Conservation (phyloP, 176 grass and related monocot genomes). For the Coix lacrymajobi region DNA sequence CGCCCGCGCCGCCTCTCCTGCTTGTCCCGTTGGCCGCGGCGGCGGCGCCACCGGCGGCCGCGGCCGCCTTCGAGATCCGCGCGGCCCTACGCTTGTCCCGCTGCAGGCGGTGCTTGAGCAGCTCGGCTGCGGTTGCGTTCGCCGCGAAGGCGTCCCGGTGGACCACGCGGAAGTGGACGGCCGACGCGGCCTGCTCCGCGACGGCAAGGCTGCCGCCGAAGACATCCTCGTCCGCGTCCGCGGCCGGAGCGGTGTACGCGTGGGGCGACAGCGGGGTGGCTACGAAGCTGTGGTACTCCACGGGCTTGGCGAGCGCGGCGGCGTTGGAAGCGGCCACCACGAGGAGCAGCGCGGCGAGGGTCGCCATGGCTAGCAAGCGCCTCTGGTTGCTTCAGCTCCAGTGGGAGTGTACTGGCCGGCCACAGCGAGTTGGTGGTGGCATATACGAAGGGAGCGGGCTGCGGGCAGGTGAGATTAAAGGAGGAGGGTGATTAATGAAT, state of each 20-base stretch:
- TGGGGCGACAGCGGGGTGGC: conserved; percentile 40
- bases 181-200: not conserved
- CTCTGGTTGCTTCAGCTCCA: not conserved
- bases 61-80: conserved; percentile 13
- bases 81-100: conserved; percentile 31
- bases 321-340: conserved; percentile 13
- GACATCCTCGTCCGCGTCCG: not conserved
- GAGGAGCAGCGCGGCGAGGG: conserved; percentile 23
- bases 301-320: not conserved
- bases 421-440: not conserved
- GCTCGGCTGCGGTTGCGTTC: conserved; percentile 28
- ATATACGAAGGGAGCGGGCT: conserved; percentile 24
- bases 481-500: not conserved
- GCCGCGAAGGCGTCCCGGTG: conserved; percentile 48
- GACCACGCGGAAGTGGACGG: conserved; percentile 28
- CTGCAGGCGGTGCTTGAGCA: conserved; percentile 41
- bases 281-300: conserved; percentile 28
- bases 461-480: conserved; percentile 6
- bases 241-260: not conserved
- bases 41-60: not conserved
- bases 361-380: conserved; percentile 5
- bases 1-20: not conserved
- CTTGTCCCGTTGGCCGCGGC: conserved; percentile 16
- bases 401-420: not conserved
- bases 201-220: conserved; percentile 5